Base-by-base conservation (phyloP, 495 filamentous ascomycete species). In the Jackrogersella multiformis region DNA sequence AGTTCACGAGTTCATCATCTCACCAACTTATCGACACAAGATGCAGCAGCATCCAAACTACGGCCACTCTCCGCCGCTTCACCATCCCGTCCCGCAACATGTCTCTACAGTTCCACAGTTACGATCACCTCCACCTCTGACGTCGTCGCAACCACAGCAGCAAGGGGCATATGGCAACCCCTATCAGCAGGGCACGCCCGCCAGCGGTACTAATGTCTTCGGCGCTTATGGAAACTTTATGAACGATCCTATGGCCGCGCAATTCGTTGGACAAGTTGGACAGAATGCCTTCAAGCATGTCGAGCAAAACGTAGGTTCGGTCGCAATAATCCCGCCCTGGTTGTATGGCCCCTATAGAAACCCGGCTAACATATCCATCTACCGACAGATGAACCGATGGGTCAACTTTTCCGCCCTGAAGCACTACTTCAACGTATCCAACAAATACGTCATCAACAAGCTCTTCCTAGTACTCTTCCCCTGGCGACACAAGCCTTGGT, bases 61-160 rank as follows among this genome's bases (percentile, higher is more conserved):
- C 39, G 90, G 91, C 58, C 90, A 92, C 70, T 97, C 95, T 66
- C 95, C 95, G 73, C 96, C 95, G 39, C 89, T 99, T 64, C 95
- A 99, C 80, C 95, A 99, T 77, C 95, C 95, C 24, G 94, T 98
- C 44, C 96, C 96, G 44, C 96, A 98, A 74, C 96, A 98, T 85
- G 94, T 98, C 57, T 97, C 96, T 68, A 96, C 94, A 49, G 96
- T 99, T 48, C 95, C 95, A n/a, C 94, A 97, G 81, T 90, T 99
- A 78, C 90, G 96, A 81, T 98, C 95, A 55, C 95, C 95, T 34
- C 95, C 95, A 30, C 95, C 92, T 41, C 94, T 91, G 1, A 81
- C 76, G 15, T 77, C 82, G 56, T 84, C 91, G 32, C 92, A 93
- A 76, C 88, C 90, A 44, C 87, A 90, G 55, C 85, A 87, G 51